Percentiles rank a stretch among this genome's conserved stretches.
These are phyloP conservation scores for Obelidium mucronatum DNA, from an alignment of 192 early-diverging fungal genomes.

Conservation along the genomic window DNA sequence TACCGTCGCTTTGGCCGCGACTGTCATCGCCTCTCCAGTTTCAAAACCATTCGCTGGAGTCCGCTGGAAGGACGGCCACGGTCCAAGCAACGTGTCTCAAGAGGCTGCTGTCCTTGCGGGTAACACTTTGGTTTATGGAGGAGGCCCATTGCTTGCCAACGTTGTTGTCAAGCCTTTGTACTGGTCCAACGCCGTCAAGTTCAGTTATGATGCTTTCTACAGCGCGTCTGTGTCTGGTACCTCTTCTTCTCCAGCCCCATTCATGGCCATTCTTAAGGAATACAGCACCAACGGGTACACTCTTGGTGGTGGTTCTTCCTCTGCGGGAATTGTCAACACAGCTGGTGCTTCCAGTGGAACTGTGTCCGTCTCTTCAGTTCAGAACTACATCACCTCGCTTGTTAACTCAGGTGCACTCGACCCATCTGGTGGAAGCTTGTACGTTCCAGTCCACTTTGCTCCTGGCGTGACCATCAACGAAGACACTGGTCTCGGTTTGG, in stretches of 20 bases:
- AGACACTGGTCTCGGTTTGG: neutral
- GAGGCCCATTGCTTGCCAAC: neutral
- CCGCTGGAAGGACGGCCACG: neutral
- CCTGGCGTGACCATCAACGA: neutral
- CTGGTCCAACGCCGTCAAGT: neutral
- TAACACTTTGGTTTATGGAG: neutral
- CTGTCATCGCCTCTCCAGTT: neutral
- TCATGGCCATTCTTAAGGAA: neutral
- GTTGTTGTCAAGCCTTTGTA: neutral
- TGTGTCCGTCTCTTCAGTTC: neutral
- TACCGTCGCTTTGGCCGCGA: neutral
- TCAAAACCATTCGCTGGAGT: neutral
- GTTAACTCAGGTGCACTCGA: neutral
- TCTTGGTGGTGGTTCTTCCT: neutral
- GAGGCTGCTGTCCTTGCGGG: neutral
- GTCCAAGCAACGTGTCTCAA: neutral
- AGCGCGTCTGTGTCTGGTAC: neutral
- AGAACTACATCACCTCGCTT: neutral
- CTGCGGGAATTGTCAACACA: neutral
- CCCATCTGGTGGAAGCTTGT: neutral
- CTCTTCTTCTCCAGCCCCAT: no score
- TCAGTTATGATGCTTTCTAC: neutral
- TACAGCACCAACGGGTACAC: neutral
- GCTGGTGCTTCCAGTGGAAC: neutral
- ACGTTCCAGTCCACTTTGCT: conserved; percentile 2